phyloP scores from a whole-genome alignment of 495 filamentous ascomycete species.

The Cercophora sp. region DNA sequence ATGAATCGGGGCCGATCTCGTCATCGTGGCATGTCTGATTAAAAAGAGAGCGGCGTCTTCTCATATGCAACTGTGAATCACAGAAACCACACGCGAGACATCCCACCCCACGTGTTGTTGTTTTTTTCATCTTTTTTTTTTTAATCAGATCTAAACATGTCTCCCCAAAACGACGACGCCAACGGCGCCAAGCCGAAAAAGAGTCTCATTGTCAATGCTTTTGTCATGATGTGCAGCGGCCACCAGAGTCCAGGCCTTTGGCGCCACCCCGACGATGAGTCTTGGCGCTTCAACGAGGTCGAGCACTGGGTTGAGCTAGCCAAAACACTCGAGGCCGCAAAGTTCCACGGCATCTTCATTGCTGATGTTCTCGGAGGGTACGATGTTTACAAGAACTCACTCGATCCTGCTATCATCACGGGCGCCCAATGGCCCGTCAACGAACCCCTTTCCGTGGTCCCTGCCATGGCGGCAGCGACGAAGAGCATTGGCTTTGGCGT shows the following conservation, averaged over 20 bases:
- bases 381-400: constrained; percentile 60
- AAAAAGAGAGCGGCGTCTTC: too few species aligned
- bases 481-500: constrained; percentile 62
- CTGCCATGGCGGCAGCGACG: constrained; percentile 50
- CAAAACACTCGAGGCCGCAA: constrained; percentile 53
- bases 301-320: constrained; percentile 57
- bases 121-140: too few species aligned
- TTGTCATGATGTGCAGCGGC: constrained; percentile 57
- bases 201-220: constrained; percentile 61
- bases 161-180: not conserved
- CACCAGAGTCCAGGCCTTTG: constrained; percentile 63
- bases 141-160: too few species aligned
- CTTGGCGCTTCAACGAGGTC: constrained; percentile 48
- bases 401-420: constrained; percentile 54
- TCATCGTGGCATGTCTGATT: too few species aligned
- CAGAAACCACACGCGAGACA: not conserved
- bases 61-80: too few species aligned
- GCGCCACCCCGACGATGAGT: constrained; percentile 53
- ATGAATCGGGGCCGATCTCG: too few species aligned
- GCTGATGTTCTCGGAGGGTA: constrained; percentile 45
- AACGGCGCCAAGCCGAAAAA: constrained; percentile 39
- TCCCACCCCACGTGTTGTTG: too few species aligned
- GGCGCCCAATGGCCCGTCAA: constrained; percentile 68
- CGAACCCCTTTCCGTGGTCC: constrained; percentile 41
- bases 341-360: constrained; percentile 47